Base-by-base conservation (phyloP, 2,329 filamentous ascomycete genomes). In the Diaporthe longicolla region DNA sequence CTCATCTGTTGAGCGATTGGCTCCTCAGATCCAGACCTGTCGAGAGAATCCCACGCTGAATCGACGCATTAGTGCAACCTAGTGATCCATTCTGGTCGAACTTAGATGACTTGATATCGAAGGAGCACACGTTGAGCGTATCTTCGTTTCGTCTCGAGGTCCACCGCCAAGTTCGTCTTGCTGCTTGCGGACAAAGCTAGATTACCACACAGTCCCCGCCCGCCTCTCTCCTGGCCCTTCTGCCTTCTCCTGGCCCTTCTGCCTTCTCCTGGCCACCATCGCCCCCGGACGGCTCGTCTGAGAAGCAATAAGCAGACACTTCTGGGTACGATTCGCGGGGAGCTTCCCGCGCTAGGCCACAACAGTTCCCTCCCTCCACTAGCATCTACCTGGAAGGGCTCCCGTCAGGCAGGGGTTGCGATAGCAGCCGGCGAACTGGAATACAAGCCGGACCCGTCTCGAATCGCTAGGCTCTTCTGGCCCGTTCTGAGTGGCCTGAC, bases 391-490 rank as follows among this genome's bases (percentile, higher is more conserved):
- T 70, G 70, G 54, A 43, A 52, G 43, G 54, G 71, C 72, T 71
- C 45, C 59, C 66, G 55, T 54, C 55, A 43, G 40, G 69, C 69
- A 65, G 63, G 74, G 70, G 52, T 72, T 21, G 37, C n/a, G 70
- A 72, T 57, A 68, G 45, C 69, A 73, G 43, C 73, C 58, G 74
- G 70, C 74, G 69, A 76, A 76, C 74, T 76, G 74, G 74, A 76
- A 75, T 29, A 50, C 70, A 71, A 73, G 55, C 74, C 73, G 73
- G 73, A 45, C 70, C 70, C 35, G 74, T 69, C 71, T 61, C 45
- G 54, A 50, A 37, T 63, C 50, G 45, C 69, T 71, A 59, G 58
- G 65, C 52, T 55, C 45, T 45, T 55, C 65, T 71, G 69, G 68
- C 37, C 65, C 37, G 35, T 70, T 72, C 58, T 32, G 37, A 59